Conservation (phyloP, 805 yeast genomes). For the Candida oleophila region DNA sequence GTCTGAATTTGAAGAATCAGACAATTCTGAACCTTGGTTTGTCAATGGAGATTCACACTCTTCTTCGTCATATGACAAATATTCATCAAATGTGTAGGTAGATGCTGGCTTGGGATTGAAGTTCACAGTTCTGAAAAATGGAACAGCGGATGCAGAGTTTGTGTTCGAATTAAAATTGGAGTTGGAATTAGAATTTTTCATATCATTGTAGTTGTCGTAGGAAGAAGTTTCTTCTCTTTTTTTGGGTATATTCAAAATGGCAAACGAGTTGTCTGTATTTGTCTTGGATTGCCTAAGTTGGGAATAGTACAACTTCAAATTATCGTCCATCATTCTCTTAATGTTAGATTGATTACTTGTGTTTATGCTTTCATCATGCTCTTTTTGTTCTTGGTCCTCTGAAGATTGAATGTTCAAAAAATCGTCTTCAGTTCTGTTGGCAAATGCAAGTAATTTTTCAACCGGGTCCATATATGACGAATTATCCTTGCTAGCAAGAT, state of each 20-base stretch:
- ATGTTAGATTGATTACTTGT: slow-evolving; percentile 25
- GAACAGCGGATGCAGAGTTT: slow-evolving; percentile 16
- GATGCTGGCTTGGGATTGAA: slow-evolving; percentile 28
- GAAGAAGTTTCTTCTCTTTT: neutral
- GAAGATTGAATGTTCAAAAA: slow-evolving; percentile 24
- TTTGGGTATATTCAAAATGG: slow-evolving; percentile 21
- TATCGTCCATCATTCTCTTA: slow-evolving; percentile 38
- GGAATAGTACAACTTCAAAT: slow-evolving; percentile 32
- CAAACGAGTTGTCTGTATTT: slow-evolving; percentile 33
- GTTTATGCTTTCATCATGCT: slow-evolving; percentile 3
- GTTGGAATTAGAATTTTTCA: neutral
- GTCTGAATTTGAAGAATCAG: neutral
- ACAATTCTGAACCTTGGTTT: slow-evolving; percentile 9
- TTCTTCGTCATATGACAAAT: slow-evolving; percentile 32
- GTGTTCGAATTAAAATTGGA: neutral
- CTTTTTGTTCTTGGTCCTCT: slow-evolving; percentile 12
- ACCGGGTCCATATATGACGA: slow-evolving; percentile 31
- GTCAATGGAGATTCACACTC: slow-evolving; percentile 9
- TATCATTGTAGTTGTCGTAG: neutral
- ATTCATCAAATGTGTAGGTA: slow-evolving; percentile 31
- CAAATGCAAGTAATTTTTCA: slow-evolving; percentile 37
- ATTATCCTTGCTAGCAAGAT: neutral
- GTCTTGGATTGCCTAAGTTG: slow-evolving; percentile 18
- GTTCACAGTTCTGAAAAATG: slow-evolving; percentile 38
- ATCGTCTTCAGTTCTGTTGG: slow-evolving; percentile 30